Base-by-base conservation (phyloP, 148 eudicot genomes). In the Rhododendron henanense region DNA sequence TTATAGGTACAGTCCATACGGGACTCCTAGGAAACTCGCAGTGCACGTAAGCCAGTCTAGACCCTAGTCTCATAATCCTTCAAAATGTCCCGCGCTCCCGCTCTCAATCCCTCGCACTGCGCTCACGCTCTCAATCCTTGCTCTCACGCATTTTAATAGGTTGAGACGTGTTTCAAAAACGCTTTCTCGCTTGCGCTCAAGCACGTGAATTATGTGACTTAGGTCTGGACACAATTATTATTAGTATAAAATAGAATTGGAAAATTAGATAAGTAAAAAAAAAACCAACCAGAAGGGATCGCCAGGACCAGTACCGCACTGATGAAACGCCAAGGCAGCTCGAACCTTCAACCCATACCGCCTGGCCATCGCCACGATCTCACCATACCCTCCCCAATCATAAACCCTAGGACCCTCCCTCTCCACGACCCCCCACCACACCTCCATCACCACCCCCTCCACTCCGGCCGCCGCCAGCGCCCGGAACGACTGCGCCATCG, bases 381-480 rank as follows among this genome's bases (percentile, higher is more conserved):
- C 92, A 53, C 77, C 71, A 80, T 94, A 94, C 4, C 93, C 95
- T 25, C 69, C 87, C 97, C 95, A 94, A 67, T 92, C 88, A 47
- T 94, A 94, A 47, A 84, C 83, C 83, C 92, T 83, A 19, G 97
- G 95, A 19, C 84, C 84, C 21, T 93, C 92, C 78, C 89, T 85
- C 89, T 94, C 97, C 85, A 94, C 92, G 25, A 93, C 44, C 48
- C 95, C 97, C 97, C 97, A 94, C 95, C 97, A 94, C 4, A 94
- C 97, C 82, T 94, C 94, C 88, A 93, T 90, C 93, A 93, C 92
- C 73, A 94, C 89, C 78, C 97, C 97, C 47, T 94, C 95, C 16
- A 94, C 94, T 0, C 92, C 94, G 0, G 94, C 91, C n/a, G 83
- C 86, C 44, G 83, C 86, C 16, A 90, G 80, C 19, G 90, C 92